phyloP scores from a whole-genome alignment of 441 rosid genomes.

The Adansonia madagascariensis region DNA sequence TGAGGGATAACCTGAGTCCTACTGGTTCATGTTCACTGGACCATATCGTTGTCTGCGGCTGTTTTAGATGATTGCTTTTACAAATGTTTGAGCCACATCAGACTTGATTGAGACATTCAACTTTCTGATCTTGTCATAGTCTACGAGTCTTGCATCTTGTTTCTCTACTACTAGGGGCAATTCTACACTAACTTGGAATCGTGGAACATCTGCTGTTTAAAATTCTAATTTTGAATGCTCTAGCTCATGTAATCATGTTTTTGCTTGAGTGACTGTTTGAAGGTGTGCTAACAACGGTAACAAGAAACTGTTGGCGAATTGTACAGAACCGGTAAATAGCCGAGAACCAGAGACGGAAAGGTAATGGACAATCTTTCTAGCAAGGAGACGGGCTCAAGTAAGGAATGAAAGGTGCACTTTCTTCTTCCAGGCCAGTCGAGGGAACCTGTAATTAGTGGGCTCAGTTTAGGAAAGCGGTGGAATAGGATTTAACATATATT shows the following conservation, averaged over 20 bases:
- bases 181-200: neutral
- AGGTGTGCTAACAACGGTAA: neutral
- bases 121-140: constrained; percentile 20
- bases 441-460: too few species aligned
- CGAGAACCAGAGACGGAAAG: too few species aligned
- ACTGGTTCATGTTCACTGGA: neutral
- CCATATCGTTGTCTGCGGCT: neutral
- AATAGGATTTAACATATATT: too few species aligned
- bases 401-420: too few species aligned
- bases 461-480: too few species aligned
- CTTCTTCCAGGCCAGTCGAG: too few species aligned
- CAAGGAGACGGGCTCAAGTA: too few species aligned
- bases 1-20: neutral
- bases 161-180: neutral
- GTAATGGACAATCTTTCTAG: too few species aligned
- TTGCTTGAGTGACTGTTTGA: neutral
- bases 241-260: neutral
- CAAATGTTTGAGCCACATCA: constrained; percentile 21
- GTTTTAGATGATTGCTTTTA: neutral
- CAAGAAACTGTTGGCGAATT: neutral
- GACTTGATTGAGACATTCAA: constrained; percentile 22
- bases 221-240: constrained; percentile 42
- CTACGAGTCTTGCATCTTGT: constrained; percentile 26
- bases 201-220: constrained; percentile 19
- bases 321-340: too few species aligned